Evolutionary conservation across 768 basidiomycete species (phyloP), one percentile per base, ranked within the genome.

Genomic region (Hypholoma fasciculare): DNA sequence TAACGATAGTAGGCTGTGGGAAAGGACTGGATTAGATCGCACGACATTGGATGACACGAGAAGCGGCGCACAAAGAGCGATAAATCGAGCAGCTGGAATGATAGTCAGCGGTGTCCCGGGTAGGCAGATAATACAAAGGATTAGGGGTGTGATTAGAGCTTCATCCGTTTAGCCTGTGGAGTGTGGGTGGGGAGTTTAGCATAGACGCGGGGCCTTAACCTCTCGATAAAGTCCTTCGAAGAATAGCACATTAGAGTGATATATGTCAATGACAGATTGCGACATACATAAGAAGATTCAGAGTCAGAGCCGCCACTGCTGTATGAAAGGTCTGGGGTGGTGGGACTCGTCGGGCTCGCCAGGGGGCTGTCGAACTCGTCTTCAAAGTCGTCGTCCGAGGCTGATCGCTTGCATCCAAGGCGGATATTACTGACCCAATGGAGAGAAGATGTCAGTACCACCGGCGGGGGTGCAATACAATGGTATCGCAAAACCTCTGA

Each of bases 401-500:
- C 67, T 13, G 61, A 60, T 6, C 69, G 64, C 54, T 69, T 69
- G 20, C 63, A 57, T 7, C 67, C 69, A n/a, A 63, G 20, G 30
- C 56, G 58, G n/a, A 60, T 61, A 17, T 59, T 48, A 42, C 55
- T 36, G 13, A 53, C 26, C 49, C 61, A 60, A 12, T 59, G 49
- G 40, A 52, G 36, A 54, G 53, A 23, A 27, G 59, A 53, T 34
- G 59, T 36, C 17, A 49, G 51, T 19, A 53, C 48, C 51, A 26
- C 34, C 13, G 65, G 61, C 12, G 60, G 54, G 13, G 69, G 65
- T 2, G 63, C 61, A 40, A 68, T 62, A 48, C 60, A 59, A 52
- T 67, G 67, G 54, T 64, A 64, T 59, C 60, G 63, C 48, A 67
- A 53, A 12, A 69, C 52, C 44, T 67, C 69, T 67, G 47, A 34